A percentile compares a stretch with the other conserved stretches of the same genome.
These are phyloP conservation scores for Abrus pulchellus DNA, from an alignment of 306 rosid genomes.

Conservation along the genomic window DNA sequence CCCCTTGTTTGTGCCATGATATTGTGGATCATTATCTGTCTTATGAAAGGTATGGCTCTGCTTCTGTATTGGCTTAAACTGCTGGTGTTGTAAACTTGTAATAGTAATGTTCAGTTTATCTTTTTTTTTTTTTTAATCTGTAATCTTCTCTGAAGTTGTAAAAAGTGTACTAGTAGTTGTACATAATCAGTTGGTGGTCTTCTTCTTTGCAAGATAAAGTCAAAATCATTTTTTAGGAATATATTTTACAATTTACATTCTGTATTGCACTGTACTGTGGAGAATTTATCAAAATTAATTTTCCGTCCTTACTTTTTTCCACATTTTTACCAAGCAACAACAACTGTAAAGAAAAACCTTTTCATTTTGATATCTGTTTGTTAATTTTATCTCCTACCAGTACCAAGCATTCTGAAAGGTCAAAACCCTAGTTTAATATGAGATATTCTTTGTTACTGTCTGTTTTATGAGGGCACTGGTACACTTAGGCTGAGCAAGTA, in stretches of 20 bases:
- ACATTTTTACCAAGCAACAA: not conserved
- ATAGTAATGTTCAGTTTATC: slow-evolving; percentile 4
- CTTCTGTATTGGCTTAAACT: slow-evolving; percentile 35
- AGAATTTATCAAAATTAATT: slow-evolving; percentile 2
- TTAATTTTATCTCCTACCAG: slow-evolving; percentile 3
- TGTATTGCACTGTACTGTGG: not conserved
- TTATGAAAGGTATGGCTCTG: slow-evolving; percentile 82
- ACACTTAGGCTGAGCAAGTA: too few relatives aligned
- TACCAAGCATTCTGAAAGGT: too few relatives aligned
- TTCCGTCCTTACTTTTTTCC: slow-evolving; percentile 12
- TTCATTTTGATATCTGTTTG: slow-evolving; percentile 5
- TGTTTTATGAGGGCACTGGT: too few relatives aligned
- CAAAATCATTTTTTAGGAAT: not conserved
- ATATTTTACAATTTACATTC: slow-evolving; percentile 34
- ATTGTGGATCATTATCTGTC: slow-evolving; percentile 84
- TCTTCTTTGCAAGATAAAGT: slow-evolving; percentile 17
- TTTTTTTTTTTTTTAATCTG: slow-evolving; percentile 3
- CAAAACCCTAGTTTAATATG: not conserved
- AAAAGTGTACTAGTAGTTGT: not conserved
- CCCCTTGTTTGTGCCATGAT: slow-evolving; percentile 90
- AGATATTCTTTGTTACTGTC: not conserved
- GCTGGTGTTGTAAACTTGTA: slow-evolving; percentile 3
- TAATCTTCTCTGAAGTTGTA: slow-evolving; percentile 6
- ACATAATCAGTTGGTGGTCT: not conserved
- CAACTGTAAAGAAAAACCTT: slow-evolving; percentile 1